These are phyloP conservation scores for Yarrowia keelungensis DNA, from an alignment of 805 yeast species.

Conservation along the genomic window DNA sequence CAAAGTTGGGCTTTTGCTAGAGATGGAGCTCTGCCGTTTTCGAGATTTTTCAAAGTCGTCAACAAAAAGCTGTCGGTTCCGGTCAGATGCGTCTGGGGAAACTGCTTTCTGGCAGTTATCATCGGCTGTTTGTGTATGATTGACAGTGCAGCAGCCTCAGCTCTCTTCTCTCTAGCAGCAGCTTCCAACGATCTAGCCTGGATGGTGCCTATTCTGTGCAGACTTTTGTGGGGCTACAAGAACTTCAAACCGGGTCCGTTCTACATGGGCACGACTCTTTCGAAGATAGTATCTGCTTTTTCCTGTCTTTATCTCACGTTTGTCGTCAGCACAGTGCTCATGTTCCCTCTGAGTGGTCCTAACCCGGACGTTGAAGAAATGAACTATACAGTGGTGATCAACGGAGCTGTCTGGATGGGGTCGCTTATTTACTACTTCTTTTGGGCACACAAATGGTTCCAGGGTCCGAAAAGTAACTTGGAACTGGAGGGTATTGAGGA, in stretches of 20 bases:
- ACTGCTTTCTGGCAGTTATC: background rate
- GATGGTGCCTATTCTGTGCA: background rate
- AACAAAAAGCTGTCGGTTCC: background rate
- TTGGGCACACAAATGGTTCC: constrained; percentile 11
- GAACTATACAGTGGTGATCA: constrained; percentile 15
- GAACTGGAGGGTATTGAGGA: background rate
- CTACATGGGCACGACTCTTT: background rate
- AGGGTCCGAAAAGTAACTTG: constrained; percentile 5
- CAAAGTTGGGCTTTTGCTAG: constrained; percentile 4
- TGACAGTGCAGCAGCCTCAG: constrained; percentile 1
- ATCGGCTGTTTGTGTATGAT: constrained; percentile 3
- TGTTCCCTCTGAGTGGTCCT: background rate
- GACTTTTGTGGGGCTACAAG: constrained; percentile 3
- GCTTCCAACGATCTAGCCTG: constrained; percentile 1
- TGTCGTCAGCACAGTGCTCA: background rate
- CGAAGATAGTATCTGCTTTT: background rate
- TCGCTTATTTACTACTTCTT: background rate
- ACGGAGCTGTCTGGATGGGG: background rate
- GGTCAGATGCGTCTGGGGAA: background rate
- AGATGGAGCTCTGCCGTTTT: constrained; percentile 13
- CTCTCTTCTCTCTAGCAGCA: constrained; percentile 1
- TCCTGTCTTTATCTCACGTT: background rate
- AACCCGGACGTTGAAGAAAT: background rate
- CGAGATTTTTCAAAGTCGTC: background rate
- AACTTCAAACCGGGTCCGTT: constrained; percentile 3